A percentile compares a stretch with the other conserved stretches of the same genome.
Evolutionary conservation across 2,329 filamentous ascomycete species (phyloP).

Genomic region (Colletotrichum sp.): DNA sequence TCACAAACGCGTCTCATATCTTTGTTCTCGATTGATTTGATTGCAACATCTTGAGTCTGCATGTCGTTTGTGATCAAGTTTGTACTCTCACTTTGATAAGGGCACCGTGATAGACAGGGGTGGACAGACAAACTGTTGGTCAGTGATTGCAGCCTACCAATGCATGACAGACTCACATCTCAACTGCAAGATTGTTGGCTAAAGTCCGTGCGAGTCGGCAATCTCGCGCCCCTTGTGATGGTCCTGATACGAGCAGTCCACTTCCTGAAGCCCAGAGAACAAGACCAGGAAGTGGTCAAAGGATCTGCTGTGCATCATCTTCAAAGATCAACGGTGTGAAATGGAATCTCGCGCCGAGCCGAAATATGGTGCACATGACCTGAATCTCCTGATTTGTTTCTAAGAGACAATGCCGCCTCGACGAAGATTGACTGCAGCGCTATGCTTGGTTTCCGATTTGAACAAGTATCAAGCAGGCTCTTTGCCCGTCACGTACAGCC

Average conservation of each 20-base stretch:
- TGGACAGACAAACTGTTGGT: not conserved
- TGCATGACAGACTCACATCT: not conserved
- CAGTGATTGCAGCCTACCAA: not conserved
- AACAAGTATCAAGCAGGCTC: not conserved
- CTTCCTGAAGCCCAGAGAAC: not conserved
- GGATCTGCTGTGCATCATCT: not conserved
- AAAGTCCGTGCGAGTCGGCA: not conserved
- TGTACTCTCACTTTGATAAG: not conserved
- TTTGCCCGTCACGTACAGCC: not conserved
- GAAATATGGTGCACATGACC: not conserved
- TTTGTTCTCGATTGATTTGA: not conserved
- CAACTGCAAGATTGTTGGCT: not conserved
- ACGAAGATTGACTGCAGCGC: not conserved
- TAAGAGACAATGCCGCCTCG: not conserved
- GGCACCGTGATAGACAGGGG: not conserved
- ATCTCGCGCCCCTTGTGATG: not conserved
- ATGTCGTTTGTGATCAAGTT: not conserved
- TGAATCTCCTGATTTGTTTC: accelerated
- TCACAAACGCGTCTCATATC: not conserved
- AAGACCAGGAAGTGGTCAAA: not conserved
- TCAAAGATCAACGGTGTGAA: not conserved
- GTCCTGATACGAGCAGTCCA: not conserved
- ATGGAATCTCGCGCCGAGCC: not conserved
- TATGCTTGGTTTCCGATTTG: not conserved
- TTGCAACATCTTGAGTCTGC: not conserved